Percentiles rank a stretch among this genome's conserved stretches.
Evolutionary conservation across 176 grass and related monocot species (phyloP).

Genomic region (Aegilops sharonensis): DNA sequence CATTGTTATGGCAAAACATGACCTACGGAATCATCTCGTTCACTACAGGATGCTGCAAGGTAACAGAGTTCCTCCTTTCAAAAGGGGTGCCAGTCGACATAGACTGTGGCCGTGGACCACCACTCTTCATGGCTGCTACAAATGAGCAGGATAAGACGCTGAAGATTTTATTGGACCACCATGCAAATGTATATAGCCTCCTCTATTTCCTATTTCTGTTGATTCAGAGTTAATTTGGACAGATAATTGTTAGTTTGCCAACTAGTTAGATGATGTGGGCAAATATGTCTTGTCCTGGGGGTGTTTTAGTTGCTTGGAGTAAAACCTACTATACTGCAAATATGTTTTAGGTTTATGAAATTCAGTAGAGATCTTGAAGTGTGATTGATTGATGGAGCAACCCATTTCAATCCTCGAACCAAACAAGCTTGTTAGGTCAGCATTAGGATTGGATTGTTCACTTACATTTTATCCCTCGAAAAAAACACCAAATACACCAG

Average conservation of each 20-base stretch:
- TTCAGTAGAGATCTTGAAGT: neutral
- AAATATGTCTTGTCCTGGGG: neutral
- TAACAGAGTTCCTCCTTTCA: constrained; percentile 28
- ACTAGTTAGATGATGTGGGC: neutral
- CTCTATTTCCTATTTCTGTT: neutral
- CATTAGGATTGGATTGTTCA: neutral
- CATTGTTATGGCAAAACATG: neutral
- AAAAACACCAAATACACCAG: neutral
- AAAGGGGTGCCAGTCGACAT: constrained; percentile 34
- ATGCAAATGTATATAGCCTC: constrained; percentile 21
- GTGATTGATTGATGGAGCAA: neutral
- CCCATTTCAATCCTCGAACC: neutral
- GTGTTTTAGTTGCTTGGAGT: neutral
- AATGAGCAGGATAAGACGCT: constrained; percentile 23
- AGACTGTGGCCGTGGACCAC: constrained; percentile 26
- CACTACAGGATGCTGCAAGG: constrained; percentile 17
- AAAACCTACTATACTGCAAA: neutral
- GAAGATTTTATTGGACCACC: constrained; percentile 41
- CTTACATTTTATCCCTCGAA: neutral
- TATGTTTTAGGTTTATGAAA: neutral
- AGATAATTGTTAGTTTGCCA: neutral
- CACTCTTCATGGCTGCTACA: constrained; percentile 6
- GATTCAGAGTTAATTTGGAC: neutral
- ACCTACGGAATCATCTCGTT: neutral
- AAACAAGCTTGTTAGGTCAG: neutral